Conservation (phyloP, 306 rosid species). For the Pterocarpus macrocarpus region DNA sequence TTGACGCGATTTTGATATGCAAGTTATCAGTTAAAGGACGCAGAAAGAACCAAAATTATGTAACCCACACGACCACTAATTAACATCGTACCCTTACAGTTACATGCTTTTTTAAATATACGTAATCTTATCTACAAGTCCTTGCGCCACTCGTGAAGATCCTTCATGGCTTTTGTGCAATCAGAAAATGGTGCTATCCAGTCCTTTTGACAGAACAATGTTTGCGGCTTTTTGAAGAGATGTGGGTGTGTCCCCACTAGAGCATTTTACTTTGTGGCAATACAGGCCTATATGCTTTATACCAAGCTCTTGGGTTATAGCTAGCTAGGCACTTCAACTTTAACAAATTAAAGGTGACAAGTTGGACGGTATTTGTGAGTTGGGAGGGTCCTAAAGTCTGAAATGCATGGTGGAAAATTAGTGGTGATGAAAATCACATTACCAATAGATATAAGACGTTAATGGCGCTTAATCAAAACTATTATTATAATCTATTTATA, state of each 20-base stretch:
- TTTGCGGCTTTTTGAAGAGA: slow-evolving; percentile 47
- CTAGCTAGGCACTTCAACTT: slow-evolving; percentile 44
- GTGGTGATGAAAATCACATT: slow-evolving; percentile 26
- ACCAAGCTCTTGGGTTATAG: slow-evolving; percentile 45
- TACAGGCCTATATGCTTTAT: slow-evolving; percentile 41
- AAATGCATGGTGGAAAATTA: slow-evolving; percentile 47
- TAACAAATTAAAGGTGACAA: slow-evolving; percentile 51
- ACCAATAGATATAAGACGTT: slow-evolving; percentile 41
- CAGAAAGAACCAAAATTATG: slow-evolving; percentile 30
- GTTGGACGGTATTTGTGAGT: slow-evolving; percentile 49
- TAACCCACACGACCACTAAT: slow-evolving; percentile 22
- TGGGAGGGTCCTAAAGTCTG: slow-evolving; percentile 47
- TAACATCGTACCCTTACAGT: slow-evolving; percentile 50
- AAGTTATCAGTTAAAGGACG: slow-evolving; percentile 33
- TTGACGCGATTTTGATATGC: slow-evolving; percentile 52
- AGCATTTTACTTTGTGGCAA: slow-evolving; percentile 48
- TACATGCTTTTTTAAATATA: background rate
- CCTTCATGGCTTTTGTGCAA: slow-evolving; percentile 32
- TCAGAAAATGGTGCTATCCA: slow-evolving; percentile 18
- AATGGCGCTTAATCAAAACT: slow-evolving; percentile 33
- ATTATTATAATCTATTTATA: slow-evolving; percentile 44
- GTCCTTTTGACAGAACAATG: slow-evolving; percentile 40
- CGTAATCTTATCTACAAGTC: slow-evolving; percentile 30
- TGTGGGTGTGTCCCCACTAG: slow-evolving; percentile 47
- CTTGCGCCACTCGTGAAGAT: slow-evolving; percentile 36